A percentile compares a stretch with the other conserved stretches of the same genome.
Evolutionary conservation across 2,329 filamentous ascomycete species (phyloP).

Genomic region (Penicillium fuscoglaucum): DNA sequence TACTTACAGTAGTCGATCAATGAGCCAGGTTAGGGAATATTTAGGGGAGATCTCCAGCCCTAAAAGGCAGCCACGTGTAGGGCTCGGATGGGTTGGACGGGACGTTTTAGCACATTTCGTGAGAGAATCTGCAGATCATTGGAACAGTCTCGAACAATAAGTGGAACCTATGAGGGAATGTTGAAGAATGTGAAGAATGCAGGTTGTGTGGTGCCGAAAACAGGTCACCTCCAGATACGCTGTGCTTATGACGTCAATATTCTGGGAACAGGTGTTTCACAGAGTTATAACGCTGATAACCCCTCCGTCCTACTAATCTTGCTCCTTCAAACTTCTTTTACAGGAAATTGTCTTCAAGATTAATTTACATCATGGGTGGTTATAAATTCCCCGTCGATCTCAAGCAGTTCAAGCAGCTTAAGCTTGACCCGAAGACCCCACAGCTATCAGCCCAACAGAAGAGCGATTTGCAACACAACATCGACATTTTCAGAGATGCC

Average conservation of each 20-base stretch:
- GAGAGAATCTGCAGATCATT: background rate
- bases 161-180: background rate
- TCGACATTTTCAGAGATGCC: conserved; percentile 42
- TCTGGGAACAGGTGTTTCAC: background rate
- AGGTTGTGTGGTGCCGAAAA: conserved; percentile 1
- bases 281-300: background rate
- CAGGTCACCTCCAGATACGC: background rate
- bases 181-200: background rate
- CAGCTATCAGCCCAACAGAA: conserved; percentile 40
- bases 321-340: background rate
- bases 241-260: conserved; percentile 5
- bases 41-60: background rate
- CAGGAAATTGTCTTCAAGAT: background rate
- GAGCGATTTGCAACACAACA: conserved; percentile 40
- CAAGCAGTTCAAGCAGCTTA: conserved; percentile 38
- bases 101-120: background rate
- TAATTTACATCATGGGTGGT: conserved; percentile 10
- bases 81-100: background rate
- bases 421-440: conserved; percentile 36
- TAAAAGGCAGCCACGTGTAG: background rate
- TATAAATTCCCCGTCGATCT: conserved; percentile 36
- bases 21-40: background rate
- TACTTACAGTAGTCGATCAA: background rate
- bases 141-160: background rate
- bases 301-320: background rate